Percentiles rank a stretch among this genome's conserved stretches.
These are phyloP conservation scores for Irpex lacteus DNA, from an alignment of 1,284 basidiomycete genomes.

Conservation along the genomic window DNA sequence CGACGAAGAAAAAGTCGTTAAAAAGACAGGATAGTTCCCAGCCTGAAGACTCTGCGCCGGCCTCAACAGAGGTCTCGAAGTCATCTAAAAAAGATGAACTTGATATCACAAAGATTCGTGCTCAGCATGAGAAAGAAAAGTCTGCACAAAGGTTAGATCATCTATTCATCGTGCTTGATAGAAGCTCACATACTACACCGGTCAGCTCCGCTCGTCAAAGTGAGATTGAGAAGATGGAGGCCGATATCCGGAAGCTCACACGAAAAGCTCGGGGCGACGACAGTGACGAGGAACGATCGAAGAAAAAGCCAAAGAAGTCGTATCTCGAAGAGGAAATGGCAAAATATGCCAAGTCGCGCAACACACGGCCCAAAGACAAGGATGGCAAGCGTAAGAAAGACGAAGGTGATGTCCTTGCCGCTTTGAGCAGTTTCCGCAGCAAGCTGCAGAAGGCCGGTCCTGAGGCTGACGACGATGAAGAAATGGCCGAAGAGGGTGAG, in stretches of 20 bases:
- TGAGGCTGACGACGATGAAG: slow-evolving; percentile 32
- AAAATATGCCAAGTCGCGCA: slow-evolving; percentile 70
- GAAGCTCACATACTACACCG: not conserved
- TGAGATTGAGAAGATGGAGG: slow-evolving; percentile 87
- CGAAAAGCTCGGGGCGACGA: slow-evolving; percentile 51
- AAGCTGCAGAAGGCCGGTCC: slow-evolving; percentile 52
- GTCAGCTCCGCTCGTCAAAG: slow-evolving; percentile 64
- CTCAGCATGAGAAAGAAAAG: slow-evolving; percentile 69
- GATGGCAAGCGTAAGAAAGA: slow-evolving; percentile 50
- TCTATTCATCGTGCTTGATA: not conserved
- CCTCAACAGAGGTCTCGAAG: slow-evolving; percentile 27
- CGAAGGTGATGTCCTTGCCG: slow-evolving; percentile 75
- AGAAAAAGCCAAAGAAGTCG: slow-evolving; percentile 66
- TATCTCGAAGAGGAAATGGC: slow-evolving; percentile 78
- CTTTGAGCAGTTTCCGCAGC: slow-evolving; percentile 69
- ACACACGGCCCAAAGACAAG: slow-evolving; percentile 58
- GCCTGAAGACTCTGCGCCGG: not conserved
- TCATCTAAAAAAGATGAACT: slow-evolving; percentile 40
- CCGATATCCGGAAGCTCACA: slow-evolving; percentile 76
- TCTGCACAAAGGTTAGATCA: slow-evolving; percentile 48
- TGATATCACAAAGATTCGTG: slow-evolving; percentile 63
- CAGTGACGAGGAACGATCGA: slow-evolving; percentile 55
- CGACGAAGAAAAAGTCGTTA: slow-evolving; percentile 18
- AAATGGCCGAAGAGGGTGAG: slow-evolving; percentile 17
- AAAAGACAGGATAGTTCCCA: slow-evolving; percentile 19